Conservation (phyloP, 2,329 filamentous ascomycete species). For the Lithohypha guttulata region DNA sequence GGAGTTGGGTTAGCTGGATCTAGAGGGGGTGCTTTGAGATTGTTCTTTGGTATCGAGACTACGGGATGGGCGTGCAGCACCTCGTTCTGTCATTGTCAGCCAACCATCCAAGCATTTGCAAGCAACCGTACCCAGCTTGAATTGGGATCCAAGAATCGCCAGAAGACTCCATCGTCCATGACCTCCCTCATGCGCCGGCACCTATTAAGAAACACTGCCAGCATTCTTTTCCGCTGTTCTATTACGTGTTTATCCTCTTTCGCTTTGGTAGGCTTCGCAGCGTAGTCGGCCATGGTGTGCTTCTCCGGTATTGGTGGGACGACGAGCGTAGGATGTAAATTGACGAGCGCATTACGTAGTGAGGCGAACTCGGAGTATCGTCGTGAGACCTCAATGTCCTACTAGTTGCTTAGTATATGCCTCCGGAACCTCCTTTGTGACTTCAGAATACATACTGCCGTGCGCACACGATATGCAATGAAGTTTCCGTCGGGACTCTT, state of each 20-base stretch:
- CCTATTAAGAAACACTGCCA: conserved; percentile 87
- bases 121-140: conserved; percentile 77
- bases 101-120: conserved; percentile 13
- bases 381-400: conserved; percentile 91
- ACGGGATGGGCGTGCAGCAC: conserved; percentile 89
- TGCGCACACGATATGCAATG: conserved; percentile 95
- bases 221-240: conserved; percentile 90
- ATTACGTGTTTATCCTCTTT: conserved; percentile 97
- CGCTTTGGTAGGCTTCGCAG: conserved; percentile 91
- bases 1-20: conserved; percentile 85
- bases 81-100: conserved; percentile 54
- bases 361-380: conserved; percentile 96
- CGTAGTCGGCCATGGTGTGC: conserved; percentile 97
- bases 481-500: conserved; percentile 90
- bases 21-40: conserved; percentile 87
- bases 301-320: conserved; percentile 97
- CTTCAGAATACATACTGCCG: conserved; percentile 69
- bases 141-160: conserved; percentile 95
- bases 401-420: conserved; percentile 11
- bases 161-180: conserved; percentile 87
- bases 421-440: neutral
- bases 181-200: conserved; percentile 89
- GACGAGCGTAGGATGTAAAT: conserved; percentile 86
- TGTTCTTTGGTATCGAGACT: conserved; percentile 83
- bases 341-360: conserved; percentile 74